Percentiles rank a stretch among this genome's conserved stretches.
Evolutionary conservation across 495 filamentous ascomycete genomes (phyloP).

Genomic region (Chaetomium cochliodes): DNA sequence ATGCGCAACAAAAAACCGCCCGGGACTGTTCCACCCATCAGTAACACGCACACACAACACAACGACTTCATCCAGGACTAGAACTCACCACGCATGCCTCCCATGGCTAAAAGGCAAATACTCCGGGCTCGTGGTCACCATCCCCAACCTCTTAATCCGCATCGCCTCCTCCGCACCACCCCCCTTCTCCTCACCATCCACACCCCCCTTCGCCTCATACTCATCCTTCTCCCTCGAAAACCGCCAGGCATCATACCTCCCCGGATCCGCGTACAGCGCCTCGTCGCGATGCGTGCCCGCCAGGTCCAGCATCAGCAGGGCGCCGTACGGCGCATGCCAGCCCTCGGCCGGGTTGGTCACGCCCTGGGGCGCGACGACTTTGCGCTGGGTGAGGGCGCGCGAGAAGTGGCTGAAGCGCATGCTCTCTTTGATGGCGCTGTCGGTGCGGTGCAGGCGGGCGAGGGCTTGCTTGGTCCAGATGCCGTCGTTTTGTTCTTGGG

Average conservation of each 20-base stretch:
- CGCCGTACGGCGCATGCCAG: constrained; percentile 38
- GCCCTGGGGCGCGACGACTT: constrained; percentile 37
- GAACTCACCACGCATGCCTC: constrained; percentile 39
- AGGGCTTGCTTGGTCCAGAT: constrained; percentile 45
- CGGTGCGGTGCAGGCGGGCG: constrained; percentile 31
- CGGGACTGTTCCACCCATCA: constrained; percentile 33
- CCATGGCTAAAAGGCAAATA: constrained; percentile 42
- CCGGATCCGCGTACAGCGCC: constrained; percentile 36
- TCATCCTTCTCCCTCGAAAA: constrained; percentile 36
- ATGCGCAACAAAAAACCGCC: constrained; percentile 47
- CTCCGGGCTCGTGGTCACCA: constrained; percentile 40
- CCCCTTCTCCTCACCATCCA: too few relatives aligned
- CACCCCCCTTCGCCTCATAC: constrained; percentile 32
- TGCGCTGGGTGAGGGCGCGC: constrained; percentile 36
- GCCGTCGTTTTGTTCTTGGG: constrained; percentile 34
- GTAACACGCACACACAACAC: not conserved
- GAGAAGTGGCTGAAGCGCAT: constrained; percentile 37
- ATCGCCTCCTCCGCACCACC: constrained; percentile 30
- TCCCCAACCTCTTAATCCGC: constrained; percentile 31
- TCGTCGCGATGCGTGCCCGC: constrained; percentile 35
- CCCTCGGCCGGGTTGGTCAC: constrained; percentile 36
- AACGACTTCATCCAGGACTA: not conserved
- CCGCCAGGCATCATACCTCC: constrained; percentile 36
- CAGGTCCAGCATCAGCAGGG: constrained; percentile 36
- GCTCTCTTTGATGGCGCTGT: constrained; percentile 41